Evolutionary conservation across 139 green algal species (phyloP).

Genomic region (Micromonas pusilla): DNA sequence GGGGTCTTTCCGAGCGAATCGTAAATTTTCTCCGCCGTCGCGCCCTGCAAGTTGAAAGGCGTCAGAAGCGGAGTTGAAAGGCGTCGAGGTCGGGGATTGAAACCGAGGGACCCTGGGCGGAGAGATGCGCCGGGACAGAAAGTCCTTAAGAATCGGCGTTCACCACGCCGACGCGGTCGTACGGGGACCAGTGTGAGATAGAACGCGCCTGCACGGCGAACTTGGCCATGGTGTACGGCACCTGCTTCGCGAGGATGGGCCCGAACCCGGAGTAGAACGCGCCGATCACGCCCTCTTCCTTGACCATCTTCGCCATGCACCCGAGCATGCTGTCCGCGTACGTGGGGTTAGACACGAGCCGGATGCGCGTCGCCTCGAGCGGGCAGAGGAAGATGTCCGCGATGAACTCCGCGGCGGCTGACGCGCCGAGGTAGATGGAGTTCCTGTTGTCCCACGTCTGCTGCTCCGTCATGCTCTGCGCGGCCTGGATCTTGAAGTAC

Average conservation of each 20-base stretch:
- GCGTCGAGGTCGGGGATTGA: no score
- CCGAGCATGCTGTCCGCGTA: slow-evolving; percentile 37
- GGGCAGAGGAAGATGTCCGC: slow-evolving; percentile 48
- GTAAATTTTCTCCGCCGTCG: slow-evolving; percentile 44
- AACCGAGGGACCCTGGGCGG: no score
- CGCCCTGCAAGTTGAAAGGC: no score
- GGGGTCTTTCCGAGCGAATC: slow-evolving; percentile 37
- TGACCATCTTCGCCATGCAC: slow-evolving; percentile 37
- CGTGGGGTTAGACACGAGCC: slow-evolving; percentile 45
- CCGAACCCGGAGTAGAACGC: slow-evolving; percentile 36
- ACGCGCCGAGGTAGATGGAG: slow-evolving; percentile 42
- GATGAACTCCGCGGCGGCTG: slow-evolving; percentile 42
- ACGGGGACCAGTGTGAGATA: no score
- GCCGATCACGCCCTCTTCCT: slow-evolving; percentile 37
- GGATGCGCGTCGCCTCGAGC: slow-evolving; percentile 48
- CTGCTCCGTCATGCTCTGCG: slow-evolving; percentile 31
- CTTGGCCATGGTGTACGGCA: slow-evolving; percentile 54
- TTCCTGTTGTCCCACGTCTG: slow-evolving; percentile 41
- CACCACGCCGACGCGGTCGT: no score
- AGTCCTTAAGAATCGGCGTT: no score
- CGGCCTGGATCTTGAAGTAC: slow-evolving; percentile 52
- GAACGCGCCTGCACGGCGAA: slow-evolving; percentile 47
- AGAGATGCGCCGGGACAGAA: no score
- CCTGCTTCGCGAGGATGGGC: slow-evolving; percentile 42
- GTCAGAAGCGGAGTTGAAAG: no score